A percentile compares a stretch with the other conserved stretches of the same genome.
Conservation (phyloP, 345 rosid species). For the Psidium friedrichsthalianum region DNA sequence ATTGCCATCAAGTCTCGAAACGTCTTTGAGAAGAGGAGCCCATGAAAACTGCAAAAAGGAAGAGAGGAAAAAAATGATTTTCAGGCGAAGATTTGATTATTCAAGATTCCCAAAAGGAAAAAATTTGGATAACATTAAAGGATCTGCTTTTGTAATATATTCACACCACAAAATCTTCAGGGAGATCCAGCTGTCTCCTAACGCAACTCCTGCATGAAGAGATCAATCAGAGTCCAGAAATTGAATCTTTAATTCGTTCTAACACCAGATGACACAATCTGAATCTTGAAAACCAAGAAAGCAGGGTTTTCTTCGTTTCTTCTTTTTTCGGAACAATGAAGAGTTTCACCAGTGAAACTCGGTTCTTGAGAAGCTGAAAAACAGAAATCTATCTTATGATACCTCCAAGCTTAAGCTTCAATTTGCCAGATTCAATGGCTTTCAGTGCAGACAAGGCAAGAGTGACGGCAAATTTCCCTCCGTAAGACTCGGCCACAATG, state of each 20-base stretch:
- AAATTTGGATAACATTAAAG: neutral
- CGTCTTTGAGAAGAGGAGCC: slow-evolving; percentile 78
- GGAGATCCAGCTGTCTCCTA: neutral
- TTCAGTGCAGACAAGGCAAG: slow-evolving; percentile 49
- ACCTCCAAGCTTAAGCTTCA: slow-evolving; percentile 79
- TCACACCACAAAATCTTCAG: neutral
- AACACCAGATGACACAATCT: neutral
- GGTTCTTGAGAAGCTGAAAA: neutral
- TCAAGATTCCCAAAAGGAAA: neutral
- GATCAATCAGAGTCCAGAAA: neutral
- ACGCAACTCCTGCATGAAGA: neutral
- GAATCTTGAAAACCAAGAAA: neutral
- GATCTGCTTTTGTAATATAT: neutral
- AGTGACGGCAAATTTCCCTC: slow-evolving; percentile 80
- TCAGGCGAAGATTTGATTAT: neutral
- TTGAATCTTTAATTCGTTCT: neutral
- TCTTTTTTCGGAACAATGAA: neutral
- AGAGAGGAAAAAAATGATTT: neutral
- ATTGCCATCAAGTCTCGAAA: slow-evolving; percentile 57
- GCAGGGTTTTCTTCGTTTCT: neutral
- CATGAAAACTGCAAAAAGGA: slow-evolving; percentile 51
- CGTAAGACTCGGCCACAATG: slow-evolving; percentile 88
- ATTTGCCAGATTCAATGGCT: slow-evolving; percentile 48
- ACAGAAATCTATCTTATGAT: neutral
- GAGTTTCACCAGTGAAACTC: neutral